These are phyloP conservation scores for Pichia membranifaciens DNA, from an alignment of 805 yeast species.

Conservation along the genomic window DNA sequence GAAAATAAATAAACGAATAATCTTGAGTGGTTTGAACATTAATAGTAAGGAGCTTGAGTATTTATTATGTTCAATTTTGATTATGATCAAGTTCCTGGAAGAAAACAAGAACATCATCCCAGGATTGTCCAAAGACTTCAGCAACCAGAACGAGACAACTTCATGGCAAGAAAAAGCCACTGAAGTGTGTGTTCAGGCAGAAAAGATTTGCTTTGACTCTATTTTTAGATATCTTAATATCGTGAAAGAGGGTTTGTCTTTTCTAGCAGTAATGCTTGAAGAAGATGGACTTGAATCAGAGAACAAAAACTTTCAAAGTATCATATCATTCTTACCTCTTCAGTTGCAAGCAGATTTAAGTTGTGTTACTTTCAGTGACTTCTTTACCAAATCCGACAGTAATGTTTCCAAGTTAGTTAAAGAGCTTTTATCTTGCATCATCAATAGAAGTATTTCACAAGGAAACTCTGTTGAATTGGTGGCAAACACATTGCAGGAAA, in stretches of 20 bases:
- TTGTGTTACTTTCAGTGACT: conserved; percentile 62
- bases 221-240: conserved; percentile 67
- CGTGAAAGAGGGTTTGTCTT: conserved; percentile 86
- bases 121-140: conserved; percentile 50
- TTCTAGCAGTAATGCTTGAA: conserved; percentile 72
- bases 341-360: conserved; percentile 67
- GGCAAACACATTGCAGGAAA: conserved; percentile 80
- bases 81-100: conserved; percentile 63
- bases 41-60: conserved; percentile 54
- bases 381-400: conserved; percentile 64
- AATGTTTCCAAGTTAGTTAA: conserved; percentile 60
- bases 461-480: conserved; percentile 93
- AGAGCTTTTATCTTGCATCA: conserved; percentile 82
- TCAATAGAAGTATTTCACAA: conserved; percentile 78
- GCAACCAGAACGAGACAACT: conserved; percentile 43
- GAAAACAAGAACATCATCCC: conserved; percentile 58
- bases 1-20: conserved; percentile 27
- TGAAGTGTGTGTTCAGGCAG: conserved; percentile 80
- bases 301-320: conserved; percentile 45
- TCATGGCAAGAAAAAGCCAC: conserved; percentile 36
- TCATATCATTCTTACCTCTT: conserved; percentile 60
- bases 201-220: conserved; percentile 80
- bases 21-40: conserved; percentile 42
- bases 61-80: conserved; percentile 63
- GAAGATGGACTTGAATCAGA: conserved; percentile 37